Base-by-base conservation (phyloP, 371 early-diverging fungal genomes). In the Vairimorpha apis region DNA sequence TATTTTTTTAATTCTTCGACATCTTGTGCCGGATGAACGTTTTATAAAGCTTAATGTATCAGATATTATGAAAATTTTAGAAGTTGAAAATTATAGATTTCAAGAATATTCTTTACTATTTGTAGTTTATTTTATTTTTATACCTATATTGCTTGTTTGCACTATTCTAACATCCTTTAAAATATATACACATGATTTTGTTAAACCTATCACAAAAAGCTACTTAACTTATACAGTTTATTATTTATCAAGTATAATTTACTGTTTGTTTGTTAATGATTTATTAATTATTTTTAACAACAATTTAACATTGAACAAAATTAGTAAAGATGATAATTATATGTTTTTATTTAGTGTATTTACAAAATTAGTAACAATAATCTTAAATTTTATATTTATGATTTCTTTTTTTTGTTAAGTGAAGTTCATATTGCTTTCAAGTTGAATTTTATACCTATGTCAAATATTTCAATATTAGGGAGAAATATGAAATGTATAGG, bases 181-280 rank as follows among this genome's bases (percentile, higher is more conserved):
- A 37, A 35, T 60, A 3, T 60, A 60, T 37, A 60, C 60, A 4
- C 60, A 60, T 37, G 60, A 60, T 37, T 60, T 60, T 18, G 41
- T 60, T 3, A 60, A 60, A 21, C 60, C 60, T 12, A 60, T 60
- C 4, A 32, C 32, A 37, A 60, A 27, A 60, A 35, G 37, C 12
- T 60, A 35, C 35, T 37, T 60, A 21, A 35, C 25, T 10, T 1
- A 8, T 35, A 14, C 21, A 35, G 3, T 35, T 37, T 60, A 1
- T 18, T 60, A 60, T 35, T 16, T 60, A 5, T 35, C 60, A 25
- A 35, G 60, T 37, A n/a, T 60, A 35, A 16, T 60, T 32, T 35
- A 13, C 25, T 23, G 25, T 18, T 2, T 35, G 2, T 32, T 2
- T 37, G n/a, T 60, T 8, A 35, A 32, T 21, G 60, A 60, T 25